Conservation (phyloP, 441 rosid species). For the Bruguiera hainesii region DNA sequence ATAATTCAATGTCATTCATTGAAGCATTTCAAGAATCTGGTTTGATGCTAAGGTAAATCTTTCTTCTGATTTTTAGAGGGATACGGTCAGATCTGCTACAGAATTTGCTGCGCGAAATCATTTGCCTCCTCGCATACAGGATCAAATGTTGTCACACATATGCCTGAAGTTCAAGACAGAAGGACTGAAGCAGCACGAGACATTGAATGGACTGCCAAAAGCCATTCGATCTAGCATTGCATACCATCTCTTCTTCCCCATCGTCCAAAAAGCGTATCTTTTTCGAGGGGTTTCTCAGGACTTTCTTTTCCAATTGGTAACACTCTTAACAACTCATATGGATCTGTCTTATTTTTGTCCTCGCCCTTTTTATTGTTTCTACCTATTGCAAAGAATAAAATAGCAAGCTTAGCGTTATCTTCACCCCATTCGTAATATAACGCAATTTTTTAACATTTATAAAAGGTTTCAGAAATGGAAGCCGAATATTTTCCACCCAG, state of each 20-base stretch:
- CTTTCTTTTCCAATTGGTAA: conserved; percentile 76
- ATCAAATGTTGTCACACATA: conserved; percentile 89
- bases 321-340: background rate
- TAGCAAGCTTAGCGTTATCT: background rate
- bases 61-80: conserved; percentile 46
- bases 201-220: conserved; percentile 79
- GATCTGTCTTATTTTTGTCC: background rate
- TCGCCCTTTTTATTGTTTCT: background rate
- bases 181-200: conserved; percentile 78
- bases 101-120: conserved; percentile 70
- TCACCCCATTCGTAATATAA: background rate
- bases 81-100: conserved; percentile 62
- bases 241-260: conserved; percentile 62
- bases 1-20: background rate
- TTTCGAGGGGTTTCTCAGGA: conserved; percentile 74
- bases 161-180: conserved; percentile 88
- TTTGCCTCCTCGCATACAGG: conserved; percentile 70
- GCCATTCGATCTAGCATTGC: conserved; percentile 90
- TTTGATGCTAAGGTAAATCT: conserved; percentile 3
- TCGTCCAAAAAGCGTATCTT: conserved; percentile 58
- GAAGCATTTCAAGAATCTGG: background rate
- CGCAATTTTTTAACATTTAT: conserved; percentile 1
- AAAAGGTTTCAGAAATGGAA: conserved; percentile 77
- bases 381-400: background rate
- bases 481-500: conserved; percentile 93